These are phyloP conservation scores for Phycomyces blakesleeanus DNA, from an alignment of 192 early-diverging fungal species.

Conservation along the genomic window DNA sequence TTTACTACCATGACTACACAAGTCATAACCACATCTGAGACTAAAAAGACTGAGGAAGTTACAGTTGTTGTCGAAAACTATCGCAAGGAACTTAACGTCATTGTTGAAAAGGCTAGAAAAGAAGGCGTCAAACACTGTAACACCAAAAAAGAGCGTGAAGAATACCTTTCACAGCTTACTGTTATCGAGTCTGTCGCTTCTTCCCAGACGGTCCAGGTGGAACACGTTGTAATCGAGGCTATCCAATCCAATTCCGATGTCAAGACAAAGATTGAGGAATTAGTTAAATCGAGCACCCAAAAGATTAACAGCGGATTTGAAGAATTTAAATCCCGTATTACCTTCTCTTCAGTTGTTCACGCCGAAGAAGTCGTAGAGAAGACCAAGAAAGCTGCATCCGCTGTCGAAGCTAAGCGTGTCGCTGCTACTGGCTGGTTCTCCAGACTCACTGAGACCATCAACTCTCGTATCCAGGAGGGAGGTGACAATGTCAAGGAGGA, in stretches of 20 bases:
- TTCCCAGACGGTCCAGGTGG: slow-evolving; percentile 7
- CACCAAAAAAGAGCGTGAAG: neutral
- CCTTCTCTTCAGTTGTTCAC: neutral
- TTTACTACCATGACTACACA: neutral
- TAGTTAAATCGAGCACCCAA: neutral
- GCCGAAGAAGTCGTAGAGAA: slow-evolving; percentile 5
- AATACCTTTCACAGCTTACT: slow-evolving; percentile 7
- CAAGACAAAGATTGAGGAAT: slow-evolving; percentile 7
- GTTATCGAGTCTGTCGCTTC: neutral
- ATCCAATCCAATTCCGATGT: slow-evolving; percentile 5
- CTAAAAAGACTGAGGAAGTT: neutral
- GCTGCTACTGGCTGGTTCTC: slow-evolving; percentile 9
- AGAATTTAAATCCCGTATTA: slow-evolving; percentile 3
- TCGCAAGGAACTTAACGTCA: slow-evolving; percentile 10
- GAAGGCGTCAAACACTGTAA: neutral
- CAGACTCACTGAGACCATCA: neutral
- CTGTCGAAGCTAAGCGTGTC: slow-evolving; percentile 6
- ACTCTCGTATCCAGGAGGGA: slow-evolving; percentile 3
- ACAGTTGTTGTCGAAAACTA: slow-evolving; percentile 1
- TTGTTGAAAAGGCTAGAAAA: slow-evolving; percentile 10
- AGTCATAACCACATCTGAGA: neutral
- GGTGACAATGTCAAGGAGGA: slow-evolving; percentile 14
- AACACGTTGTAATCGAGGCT: slow-evolving; percentile 11
- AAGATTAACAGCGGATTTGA: slow-evolving; percentile 14
- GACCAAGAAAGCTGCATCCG: slow-evolving; percentile 6